Percentiles rank a stretch among this genome's conserved stretches.
Evolutionary conservation across 2,329 filamentous ascomycete species (phyloP).

Genomic region (Ceratocystis smalleyi): DNA sequence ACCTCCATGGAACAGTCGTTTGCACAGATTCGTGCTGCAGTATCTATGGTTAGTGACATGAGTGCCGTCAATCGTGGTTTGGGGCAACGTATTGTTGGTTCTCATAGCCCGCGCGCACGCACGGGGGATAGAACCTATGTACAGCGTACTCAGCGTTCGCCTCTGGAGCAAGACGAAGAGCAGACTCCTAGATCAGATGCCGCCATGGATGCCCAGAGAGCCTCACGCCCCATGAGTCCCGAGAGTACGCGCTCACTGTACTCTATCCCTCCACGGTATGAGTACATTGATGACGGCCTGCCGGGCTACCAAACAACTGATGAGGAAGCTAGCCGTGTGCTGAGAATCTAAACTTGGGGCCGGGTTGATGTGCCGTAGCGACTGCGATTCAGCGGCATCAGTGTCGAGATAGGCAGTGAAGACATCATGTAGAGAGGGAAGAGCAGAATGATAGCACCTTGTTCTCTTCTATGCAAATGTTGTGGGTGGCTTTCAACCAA

Average conservation of each 20-base stretch:
- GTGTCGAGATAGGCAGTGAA: neutral
- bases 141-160: neutral
- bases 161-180: neutral
- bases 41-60: conserved; percentile 31
- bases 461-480: no score
- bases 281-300: conserved; percentile 17
- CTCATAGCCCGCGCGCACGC: conserved; percentile 1
- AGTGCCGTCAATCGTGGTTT: conserved; percentile 30
- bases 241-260: conserved; percentile 16
- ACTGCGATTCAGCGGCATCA: neutral
- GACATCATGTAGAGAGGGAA: no score
- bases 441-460: no score
- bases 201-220: neutral
- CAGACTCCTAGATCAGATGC: neutral
- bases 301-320: conserved; percentile 19
- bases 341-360: neutral
- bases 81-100: conserved; percentile 13
- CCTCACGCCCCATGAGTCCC: neutral
- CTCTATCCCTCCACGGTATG: conserved; percentile 16
- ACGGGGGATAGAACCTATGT: conserved; percentile 1
- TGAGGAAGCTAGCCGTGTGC: conserved; percentile 9
- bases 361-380: neutral
- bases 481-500: neutral
- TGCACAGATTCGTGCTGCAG: conserved; percentile 32
- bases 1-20: conserved; percentile 35